phyloP scores from a whole-genome alignment of 139 green algal genomes.

The Auxenochlorella pyrenoidosa region DNA sequence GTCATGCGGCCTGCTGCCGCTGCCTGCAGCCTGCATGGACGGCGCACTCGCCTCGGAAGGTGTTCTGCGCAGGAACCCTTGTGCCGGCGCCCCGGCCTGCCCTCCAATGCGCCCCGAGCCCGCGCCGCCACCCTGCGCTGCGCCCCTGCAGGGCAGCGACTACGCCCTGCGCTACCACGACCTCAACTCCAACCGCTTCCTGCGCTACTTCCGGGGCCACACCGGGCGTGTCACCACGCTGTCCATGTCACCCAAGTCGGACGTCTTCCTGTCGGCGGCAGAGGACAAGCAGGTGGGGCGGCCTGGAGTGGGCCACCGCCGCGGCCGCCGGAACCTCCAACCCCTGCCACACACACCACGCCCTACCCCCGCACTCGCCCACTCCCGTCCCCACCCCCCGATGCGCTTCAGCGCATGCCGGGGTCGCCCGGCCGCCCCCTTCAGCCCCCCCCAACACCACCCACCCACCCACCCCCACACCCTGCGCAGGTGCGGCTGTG shows the following conservation, averaged over 20 bases:
- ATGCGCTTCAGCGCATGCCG: no score
- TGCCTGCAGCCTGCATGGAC: not conserved
- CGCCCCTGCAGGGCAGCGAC: conserved; percentile 35
- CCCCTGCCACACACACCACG: no score
- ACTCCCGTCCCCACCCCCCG: no score
- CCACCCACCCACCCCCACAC: no score
- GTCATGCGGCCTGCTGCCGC: no score
- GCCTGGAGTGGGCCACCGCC: no score
- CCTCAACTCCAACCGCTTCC: conserved; percentile 84
- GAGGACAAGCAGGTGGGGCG: conserved; percentile 54
- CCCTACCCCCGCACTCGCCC: no score
- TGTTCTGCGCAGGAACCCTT: no score
- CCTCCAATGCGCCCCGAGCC: no score
- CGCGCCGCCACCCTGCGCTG: not conserved
- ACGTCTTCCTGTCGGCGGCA: conserved; percentile 83
- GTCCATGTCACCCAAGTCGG: conserved; percentile 81
- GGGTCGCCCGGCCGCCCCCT: no score
- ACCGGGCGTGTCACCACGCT: conserved; percentile 77
- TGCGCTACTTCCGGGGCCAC: conserved; percentile 92
- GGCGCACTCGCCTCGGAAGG: not conserved
- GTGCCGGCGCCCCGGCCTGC: no score
- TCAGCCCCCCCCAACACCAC: not conserved
- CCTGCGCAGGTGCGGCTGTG: conserved; percentile 78
- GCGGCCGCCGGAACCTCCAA: no score
- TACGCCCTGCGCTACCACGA: conserved; percentile 87